phyloP scores from a whole-genome alignment of 139 green algal genomes.

The Desmodesmus armatus region DNA sequence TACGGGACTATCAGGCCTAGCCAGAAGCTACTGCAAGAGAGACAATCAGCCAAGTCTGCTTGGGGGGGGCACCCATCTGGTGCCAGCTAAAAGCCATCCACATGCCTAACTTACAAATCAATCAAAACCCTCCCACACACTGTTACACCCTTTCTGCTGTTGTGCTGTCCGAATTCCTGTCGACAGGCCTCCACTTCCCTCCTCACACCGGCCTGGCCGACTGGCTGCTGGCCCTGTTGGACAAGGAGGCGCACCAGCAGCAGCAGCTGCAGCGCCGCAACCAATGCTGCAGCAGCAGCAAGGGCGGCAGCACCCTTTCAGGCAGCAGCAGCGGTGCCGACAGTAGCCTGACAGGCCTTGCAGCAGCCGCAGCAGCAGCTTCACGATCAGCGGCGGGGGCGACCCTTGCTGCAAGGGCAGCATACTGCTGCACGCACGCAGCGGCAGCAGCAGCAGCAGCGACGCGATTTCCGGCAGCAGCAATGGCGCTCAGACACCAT shows the following conservation, averaged over 20 bases:
- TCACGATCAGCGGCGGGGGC: not conserved
- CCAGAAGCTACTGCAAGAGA: too few species aligned
- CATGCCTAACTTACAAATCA: too few species aligned
- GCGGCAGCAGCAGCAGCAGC: not conserved
- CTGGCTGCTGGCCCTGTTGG: not conserved
- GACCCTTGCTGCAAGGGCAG: not conserved
- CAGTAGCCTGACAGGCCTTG: conserved; percentile 6
- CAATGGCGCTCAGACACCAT: too few species aligned
- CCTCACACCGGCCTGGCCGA: conserved; percentile 17
- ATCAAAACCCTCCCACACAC: too few species aligned
- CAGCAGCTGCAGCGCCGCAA: conserved; percentile 7
- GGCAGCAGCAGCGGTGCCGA: not conserved
- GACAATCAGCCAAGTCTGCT: too few species aligned
- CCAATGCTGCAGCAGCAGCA: not conserved
- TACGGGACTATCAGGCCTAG: too few species aligned
- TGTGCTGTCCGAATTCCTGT: too few species aligned
- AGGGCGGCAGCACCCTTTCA: not conserved
- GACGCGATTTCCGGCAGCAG: not conserved
- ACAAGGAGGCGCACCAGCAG: not conserved
- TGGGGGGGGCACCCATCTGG: too few species aligned
- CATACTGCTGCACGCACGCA: not conserved
- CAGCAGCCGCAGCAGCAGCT: not conserved
- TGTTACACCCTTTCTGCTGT: too few species aligned
- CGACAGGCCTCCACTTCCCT: not conserved
- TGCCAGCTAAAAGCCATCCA: too few species aligned